Evolutionary conservation across 768 basidiomycete genomes (phyloP).

Genomic region (Tylopilus vinaceipallidus): DNA sequence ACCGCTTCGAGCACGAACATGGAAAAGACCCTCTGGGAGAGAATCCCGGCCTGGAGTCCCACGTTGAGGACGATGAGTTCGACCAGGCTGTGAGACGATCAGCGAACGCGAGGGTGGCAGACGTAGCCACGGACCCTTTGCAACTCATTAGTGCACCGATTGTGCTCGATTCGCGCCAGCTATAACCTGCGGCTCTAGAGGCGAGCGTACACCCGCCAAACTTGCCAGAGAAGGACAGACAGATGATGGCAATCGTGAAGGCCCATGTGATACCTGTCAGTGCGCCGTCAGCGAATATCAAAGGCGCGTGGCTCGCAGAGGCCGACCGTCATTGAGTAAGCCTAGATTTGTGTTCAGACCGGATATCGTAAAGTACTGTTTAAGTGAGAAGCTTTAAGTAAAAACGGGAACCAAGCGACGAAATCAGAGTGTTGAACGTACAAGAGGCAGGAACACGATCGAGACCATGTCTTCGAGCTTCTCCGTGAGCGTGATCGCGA

Average conservation of each 20-base stretch:
- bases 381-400: neutral
- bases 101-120: neutral
- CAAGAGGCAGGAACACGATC: constrained; percentile 85
- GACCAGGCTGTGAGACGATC: constrained; percentile 55
- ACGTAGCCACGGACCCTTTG: constrained; percentile 61
- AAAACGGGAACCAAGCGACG: neutral
- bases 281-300: neutral
- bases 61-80: constrained; percentile 97
- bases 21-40: constrained; percentile 77
- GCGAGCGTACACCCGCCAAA: constrained; percentile 81
- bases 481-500: constrained; percentile 85
- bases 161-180: constrained; percentile 75
- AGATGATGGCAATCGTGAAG: constrained; percentile 77
- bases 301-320: neutral
- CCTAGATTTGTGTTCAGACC: constrained; percentile 89
- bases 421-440: no score
- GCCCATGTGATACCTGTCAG: constrained; percentile 76
- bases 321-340: constrained; percentile 68
- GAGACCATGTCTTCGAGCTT: constrained; percentile 96
- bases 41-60: constrained; percentile 76
- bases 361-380: constrained; percentile 91
- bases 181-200: constrained; percentile 66
- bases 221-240: constrained; percentile 82
- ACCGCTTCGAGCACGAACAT: constrained; percentile 93
- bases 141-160: constrained; percentile 95